Base-by-base conservation (phyloP, 2,329 filamentous ascomycete species). In the Chrysoporthe puriensis region DNA sequence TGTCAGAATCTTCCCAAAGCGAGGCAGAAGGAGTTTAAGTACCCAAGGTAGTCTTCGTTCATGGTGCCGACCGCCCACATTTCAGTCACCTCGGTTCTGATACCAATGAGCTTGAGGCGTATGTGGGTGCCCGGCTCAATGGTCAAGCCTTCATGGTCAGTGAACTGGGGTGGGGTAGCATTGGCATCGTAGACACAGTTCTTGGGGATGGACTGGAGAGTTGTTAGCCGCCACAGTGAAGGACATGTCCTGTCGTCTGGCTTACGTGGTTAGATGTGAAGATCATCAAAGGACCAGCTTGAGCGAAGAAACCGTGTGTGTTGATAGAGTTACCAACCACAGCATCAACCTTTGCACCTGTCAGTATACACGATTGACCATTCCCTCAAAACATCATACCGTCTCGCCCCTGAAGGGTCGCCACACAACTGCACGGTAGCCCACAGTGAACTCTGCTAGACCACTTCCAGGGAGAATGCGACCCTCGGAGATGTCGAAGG, bases 41-140 rank as follows among this genome's bases (percentile, higher is more conserved):
- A 90, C 89, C 89, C 89, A 52, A 91, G 84, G 75, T 90, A 91
- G 76, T 91, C 89, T 76, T 91, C 95, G 81, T 97, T 97, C 82
- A 99, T 97, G 73, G 93, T 98, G 69, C 94, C 96, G 78, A 99
- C 97, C 48, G 95, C 96, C 86, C 92, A 97, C 87, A 99, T 97
- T 77, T 93, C 91, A 70, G 93, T 93, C 63, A 98, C 93, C 78
- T 98, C 96, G 71, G 92, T 94, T 79, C 96, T 89, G 62, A 95
- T 92, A 79, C 96, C 96, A 74, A 97, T 93, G 71, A 99, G 90
- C 82, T 97, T 97, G 72, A 98, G 88, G 59, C 96, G 92, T 71
- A 99, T 89, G 74, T 97, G 95, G 18, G 94, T 96, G 60, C 94
- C 93, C 69, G 94, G 93, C 80, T 98, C 94, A 75, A 99, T 97